These are phyloP conservation scores for Flueggea neowawraea DNA, from an alignment of 441 rosid genomes.

Conservation along the genomic window DNA sequence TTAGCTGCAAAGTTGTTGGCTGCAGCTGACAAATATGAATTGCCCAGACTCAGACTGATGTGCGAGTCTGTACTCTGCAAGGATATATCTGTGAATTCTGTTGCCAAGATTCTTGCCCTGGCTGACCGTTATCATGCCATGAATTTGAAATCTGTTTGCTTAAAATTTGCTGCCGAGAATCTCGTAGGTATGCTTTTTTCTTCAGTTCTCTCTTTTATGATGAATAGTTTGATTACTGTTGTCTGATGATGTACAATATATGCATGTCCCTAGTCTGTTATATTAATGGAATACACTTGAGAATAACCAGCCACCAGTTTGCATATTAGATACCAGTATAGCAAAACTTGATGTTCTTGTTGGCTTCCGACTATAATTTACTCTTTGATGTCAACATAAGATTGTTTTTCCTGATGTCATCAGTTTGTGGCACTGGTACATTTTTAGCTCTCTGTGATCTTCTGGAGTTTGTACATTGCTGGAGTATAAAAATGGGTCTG, in stretches of 20 bases:
- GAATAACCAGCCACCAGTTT: too few species aligned
- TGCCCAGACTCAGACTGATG: slow-evolving; percentile 42
- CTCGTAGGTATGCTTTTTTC: slow-evolving; percentile 29
- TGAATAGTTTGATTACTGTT: background rate
- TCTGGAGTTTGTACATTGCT: too few species aligned
- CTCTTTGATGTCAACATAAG: too few species aligned
- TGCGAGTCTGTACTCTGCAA: slow-evolving; percentile 49
- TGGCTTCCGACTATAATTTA: too few species aligned
- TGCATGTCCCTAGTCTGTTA: background rate
- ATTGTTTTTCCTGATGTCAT: too few species aligned
- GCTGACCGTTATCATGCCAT: slow-evolving; percentile 45
- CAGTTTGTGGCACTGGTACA: too few species aligned
- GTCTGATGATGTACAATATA: background rate
- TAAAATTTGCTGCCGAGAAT: slow-evolving; percentile 49
- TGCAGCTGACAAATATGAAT: slow-evolving; percentile 44
- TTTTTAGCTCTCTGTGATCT: too few species aligned
- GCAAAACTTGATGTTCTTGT: too few species aligned
- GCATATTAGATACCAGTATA: too few species aligned
- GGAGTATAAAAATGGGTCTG: too few species aligned
- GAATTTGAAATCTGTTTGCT: slow-evolving; percentile 43
- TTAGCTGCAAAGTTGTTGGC: slow-evolving; percentile 40
- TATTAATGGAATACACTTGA: too few species aligned
- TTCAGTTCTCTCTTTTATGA: slow-evolving; percentile 8
- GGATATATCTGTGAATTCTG: slow-evolving; percentile 43
- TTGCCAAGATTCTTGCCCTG: slow-evolving; percentile 37